Evolutionary conservation across 371 early-diverging fungal genomes (phyloP), one percentile per base, ranked within the genome.

Genomic region (Mucor irregularis): DNA sequence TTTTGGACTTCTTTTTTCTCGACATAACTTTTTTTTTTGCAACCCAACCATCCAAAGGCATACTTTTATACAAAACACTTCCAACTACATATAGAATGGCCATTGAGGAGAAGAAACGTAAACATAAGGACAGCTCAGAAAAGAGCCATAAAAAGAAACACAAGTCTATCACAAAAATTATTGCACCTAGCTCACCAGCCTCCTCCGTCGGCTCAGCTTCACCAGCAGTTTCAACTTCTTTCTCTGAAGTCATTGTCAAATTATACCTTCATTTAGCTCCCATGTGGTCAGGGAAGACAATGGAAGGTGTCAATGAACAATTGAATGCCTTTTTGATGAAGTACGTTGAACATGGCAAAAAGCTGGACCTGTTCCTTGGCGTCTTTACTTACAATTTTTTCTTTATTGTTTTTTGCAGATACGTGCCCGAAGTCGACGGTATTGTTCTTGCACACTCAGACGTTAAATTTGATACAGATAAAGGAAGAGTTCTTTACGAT

Each of bases 321-420:
- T 71, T 95, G 21, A 90, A 91, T 64, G 83, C 84, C 26, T 90
- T 92, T 74, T 82, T 95, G n/a, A 87, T 93, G 84, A 89, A 86
- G 88, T 93, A 69, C 49, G 75, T 40, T 14, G 50, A 24, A 48
- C 5, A 33, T 47, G 7, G 34, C 42, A 13, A 24, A 13, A 21
- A 13, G 7, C 24, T 5, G 5, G 8, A 37, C 6, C 2, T 16
- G 38, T 2, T 37, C 16, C 3, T 19, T 17, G 5, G 39, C 21
- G 9, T 39, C 5, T 16, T 19, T 35, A 25, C n/a, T n/a, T n/a
- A 40, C n/a, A 44, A 19, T 5, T 53, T 3, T 4, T 19, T 19
- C 9, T 24, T 17, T 49, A 33, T 28, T 21, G 39, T 24, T 39
- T 26, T 25, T n/a, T 40, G 25, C 58, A 91, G 92, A 71, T 89